Percentiles rank a stretch among this genome's conserved stretches.
phyloP scores from a whole-genome alignment of 1,284 basidiomycete genomes.

The Heterobasidion parviporum region DNA sequence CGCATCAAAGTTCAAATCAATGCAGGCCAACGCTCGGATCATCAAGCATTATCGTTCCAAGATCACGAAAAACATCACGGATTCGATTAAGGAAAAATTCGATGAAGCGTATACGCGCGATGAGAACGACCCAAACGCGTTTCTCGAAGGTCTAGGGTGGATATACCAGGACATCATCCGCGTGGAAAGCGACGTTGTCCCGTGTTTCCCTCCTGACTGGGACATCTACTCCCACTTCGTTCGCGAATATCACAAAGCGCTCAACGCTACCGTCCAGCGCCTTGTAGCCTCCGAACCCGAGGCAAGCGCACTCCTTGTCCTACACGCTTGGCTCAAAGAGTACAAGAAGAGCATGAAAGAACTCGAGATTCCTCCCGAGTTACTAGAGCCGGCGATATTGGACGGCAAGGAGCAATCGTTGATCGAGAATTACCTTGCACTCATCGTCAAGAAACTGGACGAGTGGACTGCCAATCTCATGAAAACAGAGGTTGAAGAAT shows the following conservation, averaged over 20 bases:
- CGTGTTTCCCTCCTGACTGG: conserved; percentile 90
- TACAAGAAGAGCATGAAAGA: conserved; percentile 96
- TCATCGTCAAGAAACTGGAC: conserved; percentile 94
- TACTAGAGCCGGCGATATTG: conserved; percentile 83
- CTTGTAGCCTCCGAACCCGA: conserved; percentile 77
- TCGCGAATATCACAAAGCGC: conserved; percentile 88
- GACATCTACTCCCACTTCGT: conserved; percentile 82
- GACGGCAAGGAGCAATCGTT: conserved; percentile 91
- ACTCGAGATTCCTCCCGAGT: conserved; percentile 72
- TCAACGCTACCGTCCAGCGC: conserved; percentile 70
- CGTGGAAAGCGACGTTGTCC: conserved; percentile 81
- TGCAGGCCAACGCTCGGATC: conserved; percentile 88
- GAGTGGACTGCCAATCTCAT: conserved; percentile 96
- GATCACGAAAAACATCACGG: conserved; percentile 74
- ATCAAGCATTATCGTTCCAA: conserved; percentile 97
- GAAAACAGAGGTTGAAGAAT: conserved; percentile 84
- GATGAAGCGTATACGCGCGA: conserved; percentile 59
- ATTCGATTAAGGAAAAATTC: conserved; percentile 73
- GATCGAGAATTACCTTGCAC: conserved; percentile 92
- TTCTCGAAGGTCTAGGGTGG: conserved; percentile 81
- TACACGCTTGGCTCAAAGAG: conserved; percentile 93
- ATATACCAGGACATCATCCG: conserved; percentile 93
- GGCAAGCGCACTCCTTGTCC: conserved; percentile 76
- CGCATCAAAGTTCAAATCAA: conserved; percentile 83
- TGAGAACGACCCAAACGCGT: conserved; percentile 58